Percentiles rank a stretch among this genome's conserved stretches.
Evolutionary conservation across 2,329 filamentous ascomycete species (phyloP).

Genomic region (Daldinia sp.): DNA sequence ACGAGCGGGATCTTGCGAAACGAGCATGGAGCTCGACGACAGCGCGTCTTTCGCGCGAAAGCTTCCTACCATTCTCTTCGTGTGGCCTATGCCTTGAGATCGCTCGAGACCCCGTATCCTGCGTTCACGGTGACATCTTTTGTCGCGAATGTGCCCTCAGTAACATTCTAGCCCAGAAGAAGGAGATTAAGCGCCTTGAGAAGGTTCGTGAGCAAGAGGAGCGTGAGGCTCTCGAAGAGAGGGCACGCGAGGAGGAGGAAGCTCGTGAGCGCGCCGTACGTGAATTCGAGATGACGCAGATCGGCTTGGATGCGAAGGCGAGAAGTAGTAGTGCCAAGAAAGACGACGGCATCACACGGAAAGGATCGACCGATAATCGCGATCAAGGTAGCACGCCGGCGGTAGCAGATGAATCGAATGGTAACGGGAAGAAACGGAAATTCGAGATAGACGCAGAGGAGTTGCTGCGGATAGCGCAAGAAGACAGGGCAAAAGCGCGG

Average conservation of each 20-base stretch:
- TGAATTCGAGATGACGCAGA: slow-evolving; percentile 87
- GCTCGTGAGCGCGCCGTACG: slow-evolving; percentile 73
- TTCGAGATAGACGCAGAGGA: slow-evolving; percentile 83
- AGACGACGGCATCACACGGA: slow-evolving; percentile 47
- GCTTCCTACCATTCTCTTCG: slow-evolving; percentile 88
- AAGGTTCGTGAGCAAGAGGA: slow-evolving; percentile 69
- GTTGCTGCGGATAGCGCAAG: slow-evolving; percentile 71
- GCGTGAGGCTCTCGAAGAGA: slow-evolving; percentile 72
- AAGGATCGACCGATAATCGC: background rate
- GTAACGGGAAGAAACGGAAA: slow-evolving; percentile 66
- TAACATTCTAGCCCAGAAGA: slow-evolving; percentile 89
- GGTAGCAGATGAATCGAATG: background rate
- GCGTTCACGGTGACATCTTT: slow-evolving; percentile 86
- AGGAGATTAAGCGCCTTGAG: slow-evolving; percentile 86
- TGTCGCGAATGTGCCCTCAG: slow-evolving; percentile 92
- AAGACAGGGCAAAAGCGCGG: slow-evolving; percentile 75
- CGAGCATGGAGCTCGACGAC: slow-evolving; percentile 81
- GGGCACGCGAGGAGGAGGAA: slow-evolving; percentile 69
- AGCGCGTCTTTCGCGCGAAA: slow-evolving; percentile 87
- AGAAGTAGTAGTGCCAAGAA: slow-evolving; percentile 39
- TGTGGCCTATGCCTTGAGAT: slow-evolving; percentile 87
- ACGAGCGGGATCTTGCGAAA: slow-evolving; percentile 86
- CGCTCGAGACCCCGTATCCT: slow-evolving; percentile 84
- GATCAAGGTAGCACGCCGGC: background rate
- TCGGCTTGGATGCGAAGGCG: slow-evolving; percentile 62